Evolutionary conservation across 169 alveolate species (phyloP).

Genomic region (Eimeria sp.): DNA sequence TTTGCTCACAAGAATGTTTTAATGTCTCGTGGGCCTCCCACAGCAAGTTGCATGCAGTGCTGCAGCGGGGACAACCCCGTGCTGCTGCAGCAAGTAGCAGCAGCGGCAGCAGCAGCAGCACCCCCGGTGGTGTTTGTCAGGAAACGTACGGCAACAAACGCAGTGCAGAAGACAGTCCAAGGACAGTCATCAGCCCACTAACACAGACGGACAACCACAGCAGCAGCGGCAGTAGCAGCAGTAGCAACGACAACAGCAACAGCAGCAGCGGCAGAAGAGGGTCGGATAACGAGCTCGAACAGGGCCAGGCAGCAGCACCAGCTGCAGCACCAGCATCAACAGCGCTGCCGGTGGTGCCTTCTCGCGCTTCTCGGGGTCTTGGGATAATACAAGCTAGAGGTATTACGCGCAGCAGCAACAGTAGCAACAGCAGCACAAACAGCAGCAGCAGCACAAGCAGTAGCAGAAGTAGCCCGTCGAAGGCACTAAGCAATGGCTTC

Average conservation of each 20-base stretch:
- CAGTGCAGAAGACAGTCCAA: not conserved
- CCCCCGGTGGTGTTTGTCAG: not conserved
- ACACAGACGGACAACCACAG: not conserved
- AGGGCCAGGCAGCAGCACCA: too few relatives aligned
- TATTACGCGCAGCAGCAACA: too few relatives aligned
- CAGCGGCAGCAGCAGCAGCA: slow-evolving; percentile 28
- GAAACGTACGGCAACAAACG: not conserved
- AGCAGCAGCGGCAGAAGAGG: not conserved
- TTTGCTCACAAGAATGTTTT: slow-evolving; percentile 68
- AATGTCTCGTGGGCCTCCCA: slow-evolving; percentile 57
- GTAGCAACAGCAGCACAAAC: too few relatives aligned
- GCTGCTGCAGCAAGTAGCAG: too few relatives aligned
- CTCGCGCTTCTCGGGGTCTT: too few relatives aligned
- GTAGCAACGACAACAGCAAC: not conserved
- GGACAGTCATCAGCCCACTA: not conserved
- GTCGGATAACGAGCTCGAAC: too few relatives aligned
- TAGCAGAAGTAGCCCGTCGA: slow-evolving; percentile 30
- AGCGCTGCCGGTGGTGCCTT: too few relatives aligned
- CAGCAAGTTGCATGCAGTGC: slow-evolving; percentile 67
- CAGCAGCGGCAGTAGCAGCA: not conserved
- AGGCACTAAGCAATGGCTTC: slow-evolving; percentile 6
- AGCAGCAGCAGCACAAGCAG: not conserved
- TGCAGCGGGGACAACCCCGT: not conserved
- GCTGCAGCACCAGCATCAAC: too few relatives aligned
- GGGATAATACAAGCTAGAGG: too few relatives aligned